Base-by-base conservation (phyloP, 2,329 filamentous ascomycete genomes). In the Epichloe sylvatica region DNA sequence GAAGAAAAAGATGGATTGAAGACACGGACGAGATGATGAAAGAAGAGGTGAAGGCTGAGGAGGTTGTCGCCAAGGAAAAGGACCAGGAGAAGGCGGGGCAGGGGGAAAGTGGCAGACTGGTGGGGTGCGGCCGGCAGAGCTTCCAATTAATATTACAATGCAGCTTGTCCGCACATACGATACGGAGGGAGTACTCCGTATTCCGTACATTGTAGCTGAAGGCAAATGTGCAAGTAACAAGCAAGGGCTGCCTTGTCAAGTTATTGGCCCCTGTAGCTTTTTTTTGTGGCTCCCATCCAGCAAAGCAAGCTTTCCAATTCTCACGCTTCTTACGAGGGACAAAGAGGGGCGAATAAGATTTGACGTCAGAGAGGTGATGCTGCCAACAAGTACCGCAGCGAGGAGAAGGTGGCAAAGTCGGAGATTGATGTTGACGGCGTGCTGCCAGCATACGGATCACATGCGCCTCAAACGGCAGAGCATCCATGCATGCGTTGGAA, bases 71-170 rank as follows among this genome's bases (percentile, higher is more conserved):
- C 38, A 42, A 43, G 21, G 19, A 50, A n/a, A 42, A 42, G 30
- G 39, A 7, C 19, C 43, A 51, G 45, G 38, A 47, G 35, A 51
- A 51, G 44, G 49, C 45, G 49, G 49, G 49, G 49, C 45, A 51
- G 39, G 30, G 30, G 34, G 36, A 23, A 39, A 15, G 45, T n/a
- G 25, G 38, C 46, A 21, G 35, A 21, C 17, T 19, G 48, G 48
- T 46, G 44, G 49, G 44, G 44, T 40, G 19, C 33, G 38, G 38
- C 17, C 37, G 25, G 43, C 15, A 46, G 44, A 50, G 38, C 44
- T 46, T 15, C 42, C 42, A 33, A 25, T 7, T 25, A 7, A 25
- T 7, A n/a, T n/a, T n/a, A 25, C 21, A 21, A 21, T 23, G 23
- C 6, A 23, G 7, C 23, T 25, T 25, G 25, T 30, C 8, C 25